Percentiles rank a stretch among this genome's conserved stretches.
Evolutionary conservation across 371 early-diverging fungal species (phyloP).

Genomic region (Vairimorpha ceranae): DNA sequence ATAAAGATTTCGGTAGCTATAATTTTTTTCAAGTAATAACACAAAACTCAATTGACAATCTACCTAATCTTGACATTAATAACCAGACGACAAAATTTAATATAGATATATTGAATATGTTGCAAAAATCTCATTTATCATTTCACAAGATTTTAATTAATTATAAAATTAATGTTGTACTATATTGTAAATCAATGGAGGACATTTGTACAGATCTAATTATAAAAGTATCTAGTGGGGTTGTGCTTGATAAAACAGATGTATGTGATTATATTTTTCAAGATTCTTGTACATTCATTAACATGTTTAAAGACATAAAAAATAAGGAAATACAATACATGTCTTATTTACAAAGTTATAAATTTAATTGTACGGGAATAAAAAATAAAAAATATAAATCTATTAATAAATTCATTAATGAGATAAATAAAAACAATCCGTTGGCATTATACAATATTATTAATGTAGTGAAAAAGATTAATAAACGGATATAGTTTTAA

Average conservation of each 20-base stretch:
- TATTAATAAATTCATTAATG: conserved; percentile 21
- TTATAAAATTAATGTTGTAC: neutral
- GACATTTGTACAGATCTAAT: neutral
- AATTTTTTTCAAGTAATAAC: neutral
- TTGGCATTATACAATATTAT: conserved; percentile 37
- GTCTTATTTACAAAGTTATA: neutral
- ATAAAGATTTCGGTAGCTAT: neutral
- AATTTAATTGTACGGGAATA: neutral
- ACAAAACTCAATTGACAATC: neutral
- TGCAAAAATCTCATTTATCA: neutral
- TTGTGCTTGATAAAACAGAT: neutral
- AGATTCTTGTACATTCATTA: neutral
- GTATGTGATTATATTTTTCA: neutral
- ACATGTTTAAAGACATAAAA: neutral
- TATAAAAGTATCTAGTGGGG: neutral
- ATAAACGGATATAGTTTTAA: neutral
- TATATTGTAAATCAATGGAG: neutral
- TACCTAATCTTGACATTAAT: neutral
- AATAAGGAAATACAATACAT: conserved; percentile 8
- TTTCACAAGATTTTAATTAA: neutral
- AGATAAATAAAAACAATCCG: conserved; percentile 30
- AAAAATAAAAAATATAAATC: neutral
- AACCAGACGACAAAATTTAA: neutral
- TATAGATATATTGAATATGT: neutral
- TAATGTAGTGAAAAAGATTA: conserved; percentile 41